Base-by-base conservation (phyloP, 495 filamentous ascomycete species). In the Neurospora discreta region DNA sequence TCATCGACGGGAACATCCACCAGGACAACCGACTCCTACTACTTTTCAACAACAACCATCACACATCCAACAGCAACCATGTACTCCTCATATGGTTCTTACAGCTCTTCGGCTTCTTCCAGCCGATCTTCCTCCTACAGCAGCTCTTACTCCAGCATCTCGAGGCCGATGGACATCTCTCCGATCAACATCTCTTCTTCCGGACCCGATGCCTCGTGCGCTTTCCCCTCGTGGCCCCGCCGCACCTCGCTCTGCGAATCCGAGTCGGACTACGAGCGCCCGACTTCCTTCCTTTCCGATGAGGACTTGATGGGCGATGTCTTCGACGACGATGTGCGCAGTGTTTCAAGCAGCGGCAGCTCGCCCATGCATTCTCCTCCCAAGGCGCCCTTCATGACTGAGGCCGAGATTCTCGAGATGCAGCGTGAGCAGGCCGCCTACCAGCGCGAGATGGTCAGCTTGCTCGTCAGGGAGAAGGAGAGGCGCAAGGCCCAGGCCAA, bases 131-230 rank as follows among this genome's bases (percentile, higher is more conserved):
- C 75, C 39, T 74, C 71, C 42, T 72, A 44, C 72, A 23, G 69
- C 69, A 74, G 70, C 72, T 43, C 69, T 26, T 75, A 72, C 73
- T 80, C 76, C 74, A 80, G 78, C 67, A 82, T 78, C 39, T 75
- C 86, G 6, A 78, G 83, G 65, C 85, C 86, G 72, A 82, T 88
- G 75, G 86, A 88, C 74, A 88, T 88, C 74, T 78, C 81, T 39
- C 80, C 82, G 39, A 82, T 77, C 71, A 79, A 78, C 74, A 81
- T 80, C 39, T 80, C 82, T 33, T 77, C 80, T 13, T 74, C 77
- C 72, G 72, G 74, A 7, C 78, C 82, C 75, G 82, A 82, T 71
- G 74, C 81, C 10, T 78, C 74, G 70, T 85, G 83, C 79, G 84
- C 84, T 23, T 86, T 83, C 74, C 84, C 84, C n/a, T 86, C 84